These are phyloP conservation scores for Primulina eburnea DNA, from an alignment of 257 asterid species.

Conservation along the genomic window DNA sequence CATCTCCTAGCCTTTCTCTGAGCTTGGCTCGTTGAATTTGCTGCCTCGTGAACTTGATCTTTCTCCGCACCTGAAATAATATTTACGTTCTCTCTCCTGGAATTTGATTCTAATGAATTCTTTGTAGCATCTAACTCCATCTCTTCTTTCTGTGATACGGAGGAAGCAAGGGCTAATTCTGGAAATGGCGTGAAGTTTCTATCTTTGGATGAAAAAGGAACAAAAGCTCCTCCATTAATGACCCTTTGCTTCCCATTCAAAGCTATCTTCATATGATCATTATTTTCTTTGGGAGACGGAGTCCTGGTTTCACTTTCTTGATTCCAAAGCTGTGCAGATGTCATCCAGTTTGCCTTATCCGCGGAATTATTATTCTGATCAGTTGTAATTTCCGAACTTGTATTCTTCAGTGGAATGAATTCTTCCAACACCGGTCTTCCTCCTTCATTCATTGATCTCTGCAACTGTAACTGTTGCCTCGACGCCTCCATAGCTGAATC, in stretches of 20 bases:
- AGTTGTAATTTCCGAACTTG: conserved; percentile 22
- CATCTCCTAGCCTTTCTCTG: conserved; percentile 95
- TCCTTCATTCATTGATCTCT: conserved; percentile 36
- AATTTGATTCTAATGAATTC: conserved; percentile 31
- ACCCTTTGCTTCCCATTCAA: conserved; percentile 45
- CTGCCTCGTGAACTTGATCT: conserved; percentile 30
- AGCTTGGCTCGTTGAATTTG: conserved; percentile 38
- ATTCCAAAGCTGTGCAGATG: conserved; percentile 88
- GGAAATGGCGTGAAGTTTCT: conserved; percentile 38
- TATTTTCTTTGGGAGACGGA: conserved; percentile 42
- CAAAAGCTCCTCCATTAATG: conserved; percentile 59
- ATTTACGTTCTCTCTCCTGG: conserved; percentile 35
- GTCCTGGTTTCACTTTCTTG: conserved; percentile 45
- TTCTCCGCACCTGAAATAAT: conserved; percentile 25
- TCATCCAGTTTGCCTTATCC: conserved; percentile 92
- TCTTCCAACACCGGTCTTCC: conserved; percentile 80
- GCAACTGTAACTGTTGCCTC: conserved; percentile 71
- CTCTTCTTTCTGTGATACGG: conserved; percentile 42
- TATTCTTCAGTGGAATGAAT: conserved; percentile 67
- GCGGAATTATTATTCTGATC: conserved; percentile 32
- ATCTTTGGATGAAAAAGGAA: conserved; percentile 52
- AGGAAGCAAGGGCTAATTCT: conserved; percentile 70
- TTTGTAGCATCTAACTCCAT: conserved; percentile 39
- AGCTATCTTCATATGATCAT: conserved; percentile 38
- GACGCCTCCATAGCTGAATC: conserved; percentile 83